Base-by-base conservation (phyloP, 441 rosid species). In the Codiaeum variegatum region DNA sequence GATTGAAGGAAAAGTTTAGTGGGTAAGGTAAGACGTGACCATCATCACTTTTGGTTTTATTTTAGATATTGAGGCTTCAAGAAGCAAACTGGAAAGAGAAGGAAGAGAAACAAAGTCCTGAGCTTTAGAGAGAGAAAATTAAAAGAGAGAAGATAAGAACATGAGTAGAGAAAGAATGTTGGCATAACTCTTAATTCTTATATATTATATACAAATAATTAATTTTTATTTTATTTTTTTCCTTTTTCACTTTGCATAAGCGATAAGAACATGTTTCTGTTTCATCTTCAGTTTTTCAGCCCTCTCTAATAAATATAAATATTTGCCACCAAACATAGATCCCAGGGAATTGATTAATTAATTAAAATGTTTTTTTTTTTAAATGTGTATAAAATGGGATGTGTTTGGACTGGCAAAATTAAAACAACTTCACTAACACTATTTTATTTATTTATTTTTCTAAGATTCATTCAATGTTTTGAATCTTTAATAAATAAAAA, bases 1-100 rank as follows among this genome's bases (percentile, higher is more conserved):
- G 90, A 87, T 91, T 84, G 87, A 94, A 94, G 98, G 75, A 84
- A 87, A 28, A 88, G 36, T 65, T 78, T 86, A 24, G 88, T 73
- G 75, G 73, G 79, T 75, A 69, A 58, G 93, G 91, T 90, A 78
- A 81, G 77, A 83, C 83, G 92, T 86, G 85, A 83, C 85, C 31
- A 88, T 91, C 90, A 84, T 85, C 80, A 84, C 85, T 81, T 78
- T 75, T 66, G 72, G 47, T 32, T 67, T 55, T 31, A 58, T 56
- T 66, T 72, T 40, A 46, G 84, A 73, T 62, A 52, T 67, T 78
- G 83, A 73, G 68, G 69, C 23, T 72, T 71, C 79, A 76, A 82
- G 81, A 83, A 84, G 86, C 83, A 80, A 85, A 61, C 71, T 46
- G 32, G 24, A 26, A 36, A 47, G 40, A 18, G 56, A 63, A 32